A percentile compares a stretch with the other conserved stretches of the same genome.
These are phyloP conservation scores for Endotrypanum monterogeii DNA, from an alignment of 208 protist species.

Conservation along the genomic window DNA sequence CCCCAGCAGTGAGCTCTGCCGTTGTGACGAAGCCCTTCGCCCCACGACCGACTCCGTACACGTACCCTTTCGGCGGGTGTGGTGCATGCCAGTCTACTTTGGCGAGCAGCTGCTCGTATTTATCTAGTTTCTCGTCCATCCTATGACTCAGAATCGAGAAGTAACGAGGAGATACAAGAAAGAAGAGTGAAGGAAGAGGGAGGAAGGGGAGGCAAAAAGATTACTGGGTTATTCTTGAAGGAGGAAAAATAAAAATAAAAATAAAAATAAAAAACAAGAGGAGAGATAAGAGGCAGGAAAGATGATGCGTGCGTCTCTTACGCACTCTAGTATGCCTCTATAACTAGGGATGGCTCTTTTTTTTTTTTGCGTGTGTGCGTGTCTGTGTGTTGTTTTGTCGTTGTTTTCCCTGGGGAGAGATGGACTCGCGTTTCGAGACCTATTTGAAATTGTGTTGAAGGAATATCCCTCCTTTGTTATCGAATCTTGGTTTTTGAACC, in stretches of 20 bases:
- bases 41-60: constrained; percentile 77
- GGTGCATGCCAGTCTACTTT: constrained; percentile 79
- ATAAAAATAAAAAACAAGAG: not conserved
- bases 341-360: not conserved
- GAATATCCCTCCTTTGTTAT: not conserved
- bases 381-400: no score
- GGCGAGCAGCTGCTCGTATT: constrained; percentile 75
- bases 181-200: not conserved
- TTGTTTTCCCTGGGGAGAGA: no score
- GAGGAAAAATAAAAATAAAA: not conserved
- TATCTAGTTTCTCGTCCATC: constrained; percentile 40
- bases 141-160: not conserved
- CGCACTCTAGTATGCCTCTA: not conserved
- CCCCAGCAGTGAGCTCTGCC: constrained; percentile 60
- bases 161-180: not conserved
- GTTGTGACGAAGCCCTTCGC: constrained; percentile 77
- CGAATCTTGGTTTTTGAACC: not conserved
- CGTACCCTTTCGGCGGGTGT: constrained; percentile 73
- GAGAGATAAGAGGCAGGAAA: not conserved
- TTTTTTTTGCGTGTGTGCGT: not conserved
- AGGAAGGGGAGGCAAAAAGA: not conserved
- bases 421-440: not conserved
- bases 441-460: no score
- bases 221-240: not conserved
- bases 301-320: not conserved